A percentile compares a stretch with the other conserved stretches of the same genome.
Evolutionary conservation across 2,329 filamentous ascomycete species (phyloP).

Genomic region (Akanthomyces uredinophilus): DNA sequence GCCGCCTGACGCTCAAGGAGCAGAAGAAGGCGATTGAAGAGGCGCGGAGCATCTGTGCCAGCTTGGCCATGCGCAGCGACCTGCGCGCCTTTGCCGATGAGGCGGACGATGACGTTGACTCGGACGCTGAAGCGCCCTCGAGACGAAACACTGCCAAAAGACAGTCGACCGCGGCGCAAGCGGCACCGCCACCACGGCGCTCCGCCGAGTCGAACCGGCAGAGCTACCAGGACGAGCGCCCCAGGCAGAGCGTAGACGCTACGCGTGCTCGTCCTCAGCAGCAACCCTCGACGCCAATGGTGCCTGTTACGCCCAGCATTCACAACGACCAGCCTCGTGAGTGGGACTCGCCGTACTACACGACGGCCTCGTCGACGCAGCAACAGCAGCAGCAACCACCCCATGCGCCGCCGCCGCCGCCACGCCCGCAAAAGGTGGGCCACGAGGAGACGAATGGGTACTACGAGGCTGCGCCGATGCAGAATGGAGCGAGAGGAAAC

Average conservation of each 20-base stretch:
- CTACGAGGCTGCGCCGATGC: conserved; percentile 25
- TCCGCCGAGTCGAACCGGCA: conserved; percentile 20
- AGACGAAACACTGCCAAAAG: conserved; percentile 13
- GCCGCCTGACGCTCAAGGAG: conserved; percentile 41
- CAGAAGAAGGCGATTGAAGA: conserved; percentile 19
- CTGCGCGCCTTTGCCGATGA: conserved; percentile 37
- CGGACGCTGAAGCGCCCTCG: conserved; percentile 28
- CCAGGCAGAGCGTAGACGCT: not conserved
- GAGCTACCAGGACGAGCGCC: conserved; percentile 22
- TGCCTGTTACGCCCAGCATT: not conserved
- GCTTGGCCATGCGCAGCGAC: conserved; percentile 48
- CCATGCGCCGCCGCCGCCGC: conserved; percentile 30
- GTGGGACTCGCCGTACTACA: conserved; percentile 28
- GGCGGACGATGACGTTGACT: conserved; percentile 25
- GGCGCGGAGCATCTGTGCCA: conserved; percentile 34
- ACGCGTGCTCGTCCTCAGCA: conserved; percentile 14
- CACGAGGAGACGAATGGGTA: conserved; percentile 31
- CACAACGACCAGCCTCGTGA: conserved; percentile 18
- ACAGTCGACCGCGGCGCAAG: conserved; percentile 15
- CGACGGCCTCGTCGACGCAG: conserved; percentile 10
- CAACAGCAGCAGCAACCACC: conserved; percentile 18
- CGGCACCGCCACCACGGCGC: not conserved
- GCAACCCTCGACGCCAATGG: conserved; percentile 17
- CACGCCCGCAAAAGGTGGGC: conserved; percentile 33
- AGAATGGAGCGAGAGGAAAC: conserved; percentile 10